Evolutionary conservation across 108 stramenopile genomes (phyloP), one percentile per base, ranked within the genome.

Genomic region (Skeletonema menzelii): DNA sequence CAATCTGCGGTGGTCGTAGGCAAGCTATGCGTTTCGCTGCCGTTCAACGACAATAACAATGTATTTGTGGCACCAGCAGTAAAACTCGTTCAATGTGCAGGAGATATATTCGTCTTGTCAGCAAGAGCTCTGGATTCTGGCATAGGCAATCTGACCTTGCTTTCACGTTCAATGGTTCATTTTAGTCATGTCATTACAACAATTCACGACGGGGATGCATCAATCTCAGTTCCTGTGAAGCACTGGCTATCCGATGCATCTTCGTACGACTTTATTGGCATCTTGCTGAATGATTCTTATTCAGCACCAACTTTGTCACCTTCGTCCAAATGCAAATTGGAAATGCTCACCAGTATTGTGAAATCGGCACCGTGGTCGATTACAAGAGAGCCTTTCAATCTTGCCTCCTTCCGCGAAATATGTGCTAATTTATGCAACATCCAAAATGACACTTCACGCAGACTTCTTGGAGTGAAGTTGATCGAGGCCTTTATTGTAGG

Each of bases 361-460:
- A 75, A 57, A 56, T 19, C 44, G 0, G 70, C 73, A 44, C 80
- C 80, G 5, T 82, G 58, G 69, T 53, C 74, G 47, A 58, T 82
- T 12, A 63, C 61, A 49, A 58, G 65, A 59, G 80, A 82, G 32
- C 80, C 80, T 11, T 82, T 67, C 28, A 82, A 82, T 59, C 80
- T 82, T 37, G 80, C 80, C 4, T 62, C 73, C 10, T 81, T 81
- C 59, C 70, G 80, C 56, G 69, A 75, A 22, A 32, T 75, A 37
- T 81, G 80, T 32, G 55, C 64, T 31, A 20, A 11, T 67, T 64
- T 70, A 24, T 75, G 59, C 44, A 56, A 55, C 27, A 28, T 8
- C 32, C 40, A 55, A 49, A 56, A 59, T 64, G 68, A 67, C 61
- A 38, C 37, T 12, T 37, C 56, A 7, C 24, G 35, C 8, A 70